A percentile compares a stretch with the other conserved stretches of the same genome.
Evolutionary conservation across 345 rosid genomes (phyloP).

Genomic region (Citrus hindsii): DNA sequence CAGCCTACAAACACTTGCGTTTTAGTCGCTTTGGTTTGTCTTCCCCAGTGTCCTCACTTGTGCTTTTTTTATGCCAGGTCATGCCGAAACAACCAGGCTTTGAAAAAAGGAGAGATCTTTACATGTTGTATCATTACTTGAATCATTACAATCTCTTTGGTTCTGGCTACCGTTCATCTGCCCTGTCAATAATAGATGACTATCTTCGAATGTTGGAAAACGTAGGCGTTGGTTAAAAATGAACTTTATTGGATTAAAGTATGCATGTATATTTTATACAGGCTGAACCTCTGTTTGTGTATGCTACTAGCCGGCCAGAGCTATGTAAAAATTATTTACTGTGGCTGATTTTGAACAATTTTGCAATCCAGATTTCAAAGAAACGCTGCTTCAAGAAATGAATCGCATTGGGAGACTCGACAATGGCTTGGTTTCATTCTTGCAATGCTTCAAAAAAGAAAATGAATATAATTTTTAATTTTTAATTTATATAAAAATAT

Average conservation of each 20-base stretch:
- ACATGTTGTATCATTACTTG: slow-evolving; percentile 82
- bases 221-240: neutral
- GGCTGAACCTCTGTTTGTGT: neutral
- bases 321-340: neutral
- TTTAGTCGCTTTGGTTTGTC: slow-evolving; percentile 4
- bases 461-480: too few species aligned
- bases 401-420: neutral
- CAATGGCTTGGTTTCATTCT: too few species aligned
- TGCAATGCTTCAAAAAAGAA: too few species aligned
- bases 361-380: neutral
- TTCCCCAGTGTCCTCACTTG: neutral
- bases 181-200: slow-evolving; percentile 69
- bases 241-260: neutral
- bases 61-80: slow-evolving; percentile 40
- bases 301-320: neutral
- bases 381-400: neutral
- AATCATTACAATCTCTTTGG: slow-evolving; percentile 95
- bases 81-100: slow-evolving; percentile 81
- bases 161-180: slow-evolving; percentile 79
- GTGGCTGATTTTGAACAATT: neutral
- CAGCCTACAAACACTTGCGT: neutral
- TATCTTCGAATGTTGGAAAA: slow-evolving; percentile 58
- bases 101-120: slow-evolving; percentile 77
- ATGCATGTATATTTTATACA: neutral
- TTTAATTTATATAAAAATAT: too few species aligned